Evolutionary conservation across 2,329 filamentous ascomycete species (phyloP), one percentile per base, ranked within the genome.

Genomic region (Fusarium torulosum): DNA sequence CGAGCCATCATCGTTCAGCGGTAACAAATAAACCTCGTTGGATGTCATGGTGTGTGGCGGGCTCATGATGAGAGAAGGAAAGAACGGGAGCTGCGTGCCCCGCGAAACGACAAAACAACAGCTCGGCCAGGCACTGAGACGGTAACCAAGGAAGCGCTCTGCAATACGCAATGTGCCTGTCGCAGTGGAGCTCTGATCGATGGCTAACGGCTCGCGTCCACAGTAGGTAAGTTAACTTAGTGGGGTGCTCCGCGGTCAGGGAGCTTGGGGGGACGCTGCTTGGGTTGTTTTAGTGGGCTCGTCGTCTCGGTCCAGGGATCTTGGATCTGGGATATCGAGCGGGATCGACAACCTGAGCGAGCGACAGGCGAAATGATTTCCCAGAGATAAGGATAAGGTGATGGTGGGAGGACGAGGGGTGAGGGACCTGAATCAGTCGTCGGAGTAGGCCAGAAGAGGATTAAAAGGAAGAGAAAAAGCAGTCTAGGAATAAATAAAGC

Each of bases 1-100:
- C 71, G 93, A 94, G 73, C 96, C 96, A 80, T 95, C 88, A 80
- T 99, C 95, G 77, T 93, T 96, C 79, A 99, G 87, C 69, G 92
- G 92, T 67, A 99, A 86, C 75, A 97, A 83, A 82, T 97, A 97
- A 68, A 97, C 89, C 79, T 93, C 86, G 77, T 83, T 88, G 73
- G 88, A 88, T 73, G 85, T 85, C 81, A 90, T 88, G 66, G 83
- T 90, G 79, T 81, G 81, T 33, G 71, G 70, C 63, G 86, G 86
- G 73, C 84, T 82, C 86, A 90, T 89, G 77, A 70, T 80, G 75
- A 71, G 61, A 67, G 70, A 53, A 74, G 70, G 70, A 69, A 73
- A 74, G 72, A 73, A 71, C 69, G 53, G 64, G 63, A 64, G 72
- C 72, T 68, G 51, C 60, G 69, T 71, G 70, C 70, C 72, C 72